Conservation (phyloP, 129 eudicot genomes). For the Pseudognaphalium luteoalbum region DNA sequence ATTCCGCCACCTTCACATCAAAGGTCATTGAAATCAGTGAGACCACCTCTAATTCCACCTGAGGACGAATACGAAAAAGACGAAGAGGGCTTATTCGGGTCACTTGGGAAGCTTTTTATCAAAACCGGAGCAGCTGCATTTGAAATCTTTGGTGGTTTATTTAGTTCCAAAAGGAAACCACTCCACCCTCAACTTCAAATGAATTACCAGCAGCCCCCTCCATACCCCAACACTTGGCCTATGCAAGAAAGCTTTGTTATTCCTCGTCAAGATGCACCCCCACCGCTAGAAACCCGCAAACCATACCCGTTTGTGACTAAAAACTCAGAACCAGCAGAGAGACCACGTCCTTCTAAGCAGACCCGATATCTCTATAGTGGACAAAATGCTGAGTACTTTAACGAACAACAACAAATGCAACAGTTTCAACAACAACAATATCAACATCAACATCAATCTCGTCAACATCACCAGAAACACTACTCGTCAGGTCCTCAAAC, state of each 20-base stretch:
- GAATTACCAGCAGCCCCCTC: slow-evolving; percentile 57
- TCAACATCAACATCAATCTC: slow-evolving; percentile 34
- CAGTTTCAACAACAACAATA: slow-evolving; percentile 49
- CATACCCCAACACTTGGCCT: slow-evolving; percentile 56
- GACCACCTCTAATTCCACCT: slow-evolving; percentile 67
- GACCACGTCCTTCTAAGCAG: slow-evolving; percentile 58
- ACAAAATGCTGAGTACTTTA: slow-evolving; percentile 36
- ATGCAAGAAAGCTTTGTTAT: slow-evolving; percentile 73
- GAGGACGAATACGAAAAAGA: slow-evolving; percentile 60
- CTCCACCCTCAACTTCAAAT: slow-evolving; percentile 45
- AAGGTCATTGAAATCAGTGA: slow-evolving; percentile 48
- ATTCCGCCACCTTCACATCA: slow-evolving; percentile 56
- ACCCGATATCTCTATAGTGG: slow-evolving; percentile 43
- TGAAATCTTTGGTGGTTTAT: slow-evolving; percentile 52
- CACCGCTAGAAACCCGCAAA: slow-evolving; percentile 56
- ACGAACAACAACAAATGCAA: slow-evolving; percentile 49
- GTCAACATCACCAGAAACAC: slow-evolving; percentile 68
- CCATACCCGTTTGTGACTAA: slow-evolving; percentile 49
- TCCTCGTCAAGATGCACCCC: slow-evolving; percentile 70
- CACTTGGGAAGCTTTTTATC: slow-evolving; percentile 54
- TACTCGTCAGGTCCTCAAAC: slow-evolving; percentile 58
- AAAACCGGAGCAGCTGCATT: slow-evolving; percentile 53
- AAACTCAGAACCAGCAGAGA: slow-evolving; percentile 42
- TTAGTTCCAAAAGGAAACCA: slow-evolving; percentile 41
- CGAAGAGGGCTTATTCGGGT: slow-evolving; percentile 72